Evolutionary conservation across 73 alveolate species (phyloP).

Genomic region (Diophrys sp.): DNA sequence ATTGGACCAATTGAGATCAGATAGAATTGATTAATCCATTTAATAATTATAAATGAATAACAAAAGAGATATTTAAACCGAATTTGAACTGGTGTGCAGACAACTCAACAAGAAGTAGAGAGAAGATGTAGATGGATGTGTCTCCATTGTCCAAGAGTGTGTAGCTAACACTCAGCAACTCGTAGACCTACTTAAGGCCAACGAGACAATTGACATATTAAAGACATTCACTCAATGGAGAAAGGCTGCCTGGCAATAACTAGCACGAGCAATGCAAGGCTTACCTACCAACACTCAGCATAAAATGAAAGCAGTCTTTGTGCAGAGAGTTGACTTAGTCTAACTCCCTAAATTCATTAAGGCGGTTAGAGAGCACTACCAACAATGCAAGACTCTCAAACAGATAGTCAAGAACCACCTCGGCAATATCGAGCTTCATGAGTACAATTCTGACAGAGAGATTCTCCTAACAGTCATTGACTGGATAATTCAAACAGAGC

Average conservation of each 20-base stretch:
- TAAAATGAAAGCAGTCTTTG: not conserved
- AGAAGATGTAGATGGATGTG: not conserved
- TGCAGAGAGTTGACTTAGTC: not conserved
- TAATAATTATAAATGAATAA: not conserved
- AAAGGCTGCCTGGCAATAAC: not conserved
- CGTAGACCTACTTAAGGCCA: not conserved
- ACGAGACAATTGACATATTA: not conserved
- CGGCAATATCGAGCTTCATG: not conserved
- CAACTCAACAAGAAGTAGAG: not conserved
- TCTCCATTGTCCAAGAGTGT: not conserved
- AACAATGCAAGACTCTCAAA: not conserved
- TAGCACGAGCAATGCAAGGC: not conserved
- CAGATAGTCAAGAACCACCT: not conserved
- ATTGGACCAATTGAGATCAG: too few relatives aligned
- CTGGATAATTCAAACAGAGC: not conserved
- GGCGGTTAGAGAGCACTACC: not conserved
- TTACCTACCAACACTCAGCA: not conserved
- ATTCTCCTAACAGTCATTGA: not conserved
- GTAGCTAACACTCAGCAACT: not conserved
- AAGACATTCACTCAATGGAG: not conserved
- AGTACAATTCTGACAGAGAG: not conserved
- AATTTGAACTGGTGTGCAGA: not conserved
- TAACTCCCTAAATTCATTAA: not conserved
- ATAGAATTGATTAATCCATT: too few relatives aligned
- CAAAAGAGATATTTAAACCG: not conserved